Evolutionary conservation across 202 grass and related monocot genomes (phyloP).

Genomic region (Brachypodium distachyon): DNA sequence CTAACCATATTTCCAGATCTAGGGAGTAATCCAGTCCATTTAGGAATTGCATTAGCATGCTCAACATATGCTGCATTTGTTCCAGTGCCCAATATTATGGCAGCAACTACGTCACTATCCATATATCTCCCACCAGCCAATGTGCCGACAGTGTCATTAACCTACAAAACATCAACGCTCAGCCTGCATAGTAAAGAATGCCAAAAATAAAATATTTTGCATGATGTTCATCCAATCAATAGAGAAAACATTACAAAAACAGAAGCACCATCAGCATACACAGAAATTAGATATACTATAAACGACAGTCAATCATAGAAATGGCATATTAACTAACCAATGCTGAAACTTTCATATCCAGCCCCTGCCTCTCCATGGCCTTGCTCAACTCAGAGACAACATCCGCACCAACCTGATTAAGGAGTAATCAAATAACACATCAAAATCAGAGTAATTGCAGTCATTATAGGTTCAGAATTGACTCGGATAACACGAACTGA

Average conservation of each 20-base stretch:
- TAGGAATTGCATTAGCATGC: conserved; percentile 52
- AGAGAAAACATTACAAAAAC: background rate
- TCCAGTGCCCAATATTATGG: conserved; percentile 71
- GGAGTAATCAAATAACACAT: conserved; percentile 6
- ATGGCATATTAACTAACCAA: conserved; percentile 34
- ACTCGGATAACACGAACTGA: background rate
- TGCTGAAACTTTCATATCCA: conserved; percentile 58
- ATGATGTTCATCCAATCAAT: background rate
- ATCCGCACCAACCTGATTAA: conserved; percentile 50
- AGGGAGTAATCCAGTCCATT: conserved; percentile 44
- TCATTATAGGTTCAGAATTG: background rate
- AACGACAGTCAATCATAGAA: background rate
- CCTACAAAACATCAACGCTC: conserved; percentile 31
- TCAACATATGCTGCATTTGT: conserved; percentile 85
- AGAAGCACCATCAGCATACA: background rate
- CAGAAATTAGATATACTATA: background rate
- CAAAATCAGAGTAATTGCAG: background rate
- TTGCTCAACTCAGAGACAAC: conserved; percentile 51
- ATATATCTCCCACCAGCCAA: conserved; percentile 69
- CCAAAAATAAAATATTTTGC: background rate
- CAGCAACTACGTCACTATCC: conserved; percentile 62
- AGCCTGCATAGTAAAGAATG: background rate
- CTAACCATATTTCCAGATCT: conserved; percentile 61
- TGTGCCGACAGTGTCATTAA: conserved; percentile 81
- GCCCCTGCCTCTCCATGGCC: conserved; percentile 53